Evolutionary conservation across 2,329 filamentous ascomycete species (phyloP).

Genomic region (Curvularia sp.): DNA sequence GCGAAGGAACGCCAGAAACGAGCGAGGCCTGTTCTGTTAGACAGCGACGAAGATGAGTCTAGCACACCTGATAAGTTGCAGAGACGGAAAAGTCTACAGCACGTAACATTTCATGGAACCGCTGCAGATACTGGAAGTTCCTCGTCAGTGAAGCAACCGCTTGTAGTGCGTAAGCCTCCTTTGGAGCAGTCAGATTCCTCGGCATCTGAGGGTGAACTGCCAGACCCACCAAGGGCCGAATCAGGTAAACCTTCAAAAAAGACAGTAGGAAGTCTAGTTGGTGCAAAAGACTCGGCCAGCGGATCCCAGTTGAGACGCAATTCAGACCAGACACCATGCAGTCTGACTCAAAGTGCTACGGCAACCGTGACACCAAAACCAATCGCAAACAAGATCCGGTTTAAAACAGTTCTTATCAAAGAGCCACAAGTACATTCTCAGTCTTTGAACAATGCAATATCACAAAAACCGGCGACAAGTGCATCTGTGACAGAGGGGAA

Average conservation of each 20-base stretch:
- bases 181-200: slow-evolving; percentile 28
- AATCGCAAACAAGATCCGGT: background rate
- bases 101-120: background rate
- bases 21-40: slow-evolving; percentile 8
- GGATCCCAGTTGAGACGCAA: background rate
- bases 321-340: slow-evolving; percentile 1
- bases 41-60: slow-evolving; percentile 27
- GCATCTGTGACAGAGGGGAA: background rate
- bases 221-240: slow-evolving; percentile 18
- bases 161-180: slow-evolving; percentile 18
- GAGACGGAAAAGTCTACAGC: slow-evolving; percentile 4
- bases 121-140: background rate
- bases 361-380: background rate
- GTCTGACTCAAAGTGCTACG: background rate
- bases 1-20: slow-evolving; percentile 26
- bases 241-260: slow-evolving; percentile 5
- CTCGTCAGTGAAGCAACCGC: slow-evolving; percentile 5
- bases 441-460: background rate
- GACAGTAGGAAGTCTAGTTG: background rate
- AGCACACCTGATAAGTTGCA: slow-evolving; percentile 6
- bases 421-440: background rate
- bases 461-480: background rate
- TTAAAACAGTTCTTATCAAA: background rate
- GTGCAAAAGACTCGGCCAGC: background rate
- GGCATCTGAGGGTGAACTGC: slow-evolving; percentile 16